Evolutionary conservation across 495 filamentous ascomycete genomes (phyloP).

Genomic region (Trichocladium antarcticum): DNA sequence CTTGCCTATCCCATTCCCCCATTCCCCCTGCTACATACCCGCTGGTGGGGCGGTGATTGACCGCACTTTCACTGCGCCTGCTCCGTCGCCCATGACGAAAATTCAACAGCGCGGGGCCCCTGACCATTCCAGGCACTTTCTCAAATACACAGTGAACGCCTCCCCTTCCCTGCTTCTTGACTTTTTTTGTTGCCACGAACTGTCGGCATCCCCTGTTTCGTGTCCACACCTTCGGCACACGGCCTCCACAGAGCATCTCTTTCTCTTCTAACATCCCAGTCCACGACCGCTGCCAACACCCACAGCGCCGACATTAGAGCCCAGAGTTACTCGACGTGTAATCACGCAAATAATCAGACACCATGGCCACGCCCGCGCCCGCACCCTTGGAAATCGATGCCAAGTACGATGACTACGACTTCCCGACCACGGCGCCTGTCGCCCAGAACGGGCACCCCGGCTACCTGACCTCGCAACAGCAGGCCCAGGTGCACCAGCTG

Average conservation of each 20-base stretch:
- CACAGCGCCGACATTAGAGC: neutral
- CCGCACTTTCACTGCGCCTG: neutral
- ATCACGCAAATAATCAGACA: slow-evolving; percentile 9
- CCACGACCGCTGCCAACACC: neutral
- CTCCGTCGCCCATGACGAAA: slow-evolving; percentile 10
- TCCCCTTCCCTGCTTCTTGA: neutral
- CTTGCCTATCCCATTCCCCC: too few relatives aligned
- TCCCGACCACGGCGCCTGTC: slow-evolving; percentile 63
- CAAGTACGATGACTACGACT: slow-evolving; percentile 96
- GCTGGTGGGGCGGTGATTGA: neutral
- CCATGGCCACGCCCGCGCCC: slow-evolving; percentile 14
- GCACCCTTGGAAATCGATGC: slow-evolving; percentile 52
- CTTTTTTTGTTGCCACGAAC: slow-evolving; percentile 4
- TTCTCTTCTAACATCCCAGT: neutral
- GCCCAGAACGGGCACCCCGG: slow-evolving; percentile 71
- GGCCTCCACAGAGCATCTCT: neutral
- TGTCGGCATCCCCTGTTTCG: neutral
- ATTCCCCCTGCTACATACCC: too few relatives aligned
- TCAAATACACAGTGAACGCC: neutral
- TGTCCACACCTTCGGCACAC: neutral
- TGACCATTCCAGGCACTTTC: slow-evolving; percentile 8
- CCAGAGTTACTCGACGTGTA: neutral
- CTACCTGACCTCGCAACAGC: slow-evolving; percentile 74
- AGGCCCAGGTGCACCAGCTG: slow-evolving; percentile 80
- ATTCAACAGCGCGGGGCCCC: slow-evolving; percentile 8